Percentiles rank a stretch among this genome's conserved stretches.
Conservation (phyloP, 805 yeast genomes). For the Starmera caribaea region DNA sequence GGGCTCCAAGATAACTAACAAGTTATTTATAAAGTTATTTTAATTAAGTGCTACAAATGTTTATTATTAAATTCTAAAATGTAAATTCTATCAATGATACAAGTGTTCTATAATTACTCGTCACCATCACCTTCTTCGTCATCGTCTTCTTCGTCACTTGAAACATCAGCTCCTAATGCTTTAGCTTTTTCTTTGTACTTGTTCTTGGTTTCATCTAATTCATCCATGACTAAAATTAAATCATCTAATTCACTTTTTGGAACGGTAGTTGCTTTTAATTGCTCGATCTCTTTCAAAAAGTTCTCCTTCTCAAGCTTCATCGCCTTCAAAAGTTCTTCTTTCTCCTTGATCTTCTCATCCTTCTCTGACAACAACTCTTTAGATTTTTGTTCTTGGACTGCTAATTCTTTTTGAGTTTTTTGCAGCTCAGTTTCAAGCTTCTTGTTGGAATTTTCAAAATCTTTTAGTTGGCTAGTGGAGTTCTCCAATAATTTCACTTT, state of each 20-base stretch:
- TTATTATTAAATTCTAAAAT: background rate
- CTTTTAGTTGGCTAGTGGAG: conserved; percentile 1
- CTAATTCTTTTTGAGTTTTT: background rate
- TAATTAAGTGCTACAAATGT: background rate
- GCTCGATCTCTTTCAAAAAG: conserved; percentile 7
- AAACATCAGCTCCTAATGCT: conserved; percentile 46
- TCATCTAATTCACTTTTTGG: conserved; percentile 59
- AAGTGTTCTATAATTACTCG: too few species aligned
- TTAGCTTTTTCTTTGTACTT: conserved; percentile 45
- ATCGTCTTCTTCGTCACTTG: conserved; percentile 64
- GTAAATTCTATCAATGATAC: too few species aligned
- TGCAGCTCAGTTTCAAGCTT: background rate
- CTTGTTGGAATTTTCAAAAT: background rate
- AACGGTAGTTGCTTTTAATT: conserved; percentile 19
- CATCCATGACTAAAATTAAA: conserved; percentile 64
- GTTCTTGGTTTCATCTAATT: conserved; percentile 59
- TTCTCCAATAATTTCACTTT: conserved; percentile 6
- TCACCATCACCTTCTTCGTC: conserved; percentile 27
- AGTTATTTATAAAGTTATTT: background rate
- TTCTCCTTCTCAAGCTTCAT: conserved; percentile 12
- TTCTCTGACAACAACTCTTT: background rate
- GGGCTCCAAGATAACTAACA: conserved; percentile 5
- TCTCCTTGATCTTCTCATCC: conserved; percentile 2
- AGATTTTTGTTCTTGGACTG: background rate
- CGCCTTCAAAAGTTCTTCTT: background rate